Conservation (phyloP, 2,329 filamentous ascomycete species). For the Penicillium sumatraense region DNA sequence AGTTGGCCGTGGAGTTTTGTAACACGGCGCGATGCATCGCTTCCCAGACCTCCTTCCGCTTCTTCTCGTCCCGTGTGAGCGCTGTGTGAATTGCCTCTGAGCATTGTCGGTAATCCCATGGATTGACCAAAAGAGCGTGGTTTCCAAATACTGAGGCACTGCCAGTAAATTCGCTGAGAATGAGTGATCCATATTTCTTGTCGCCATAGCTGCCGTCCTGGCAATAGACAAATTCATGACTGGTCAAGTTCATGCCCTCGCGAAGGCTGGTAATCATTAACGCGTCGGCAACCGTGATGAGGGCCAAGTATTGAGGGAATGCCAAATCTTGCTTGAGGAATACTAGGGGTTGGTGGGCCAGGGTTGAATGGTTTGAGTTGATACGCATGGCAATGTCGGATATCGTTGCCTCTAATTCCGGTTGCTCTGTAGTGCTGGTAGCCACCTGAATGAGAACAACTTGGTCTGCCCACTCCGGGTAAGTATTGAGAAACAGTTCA, state of each 20-base stretch:
- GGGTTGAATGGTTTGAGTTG: conserved; percentile 86
- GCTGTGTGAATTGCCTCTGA: conserved; percentile 83
- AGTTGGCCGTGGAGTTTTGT: conserved; percentile 81
- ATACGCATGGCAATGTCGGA: conserved; percentile 94
- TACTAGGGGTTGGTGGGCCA: conserved; percentile 89
- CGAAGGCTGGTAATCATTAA: conserved; percentile 94
- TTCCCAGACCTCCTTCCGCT: conserved; percentile 76
- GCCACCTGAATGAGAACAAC: conserved; percentile 94
- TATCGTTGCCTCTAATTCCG: conserved; percentile 83
- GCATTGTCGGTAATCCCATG: conserved; percentile 91
- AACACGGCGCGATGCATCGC: conserved; percentile 74
- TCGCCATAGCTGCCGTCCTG: conserved; percentile 77
- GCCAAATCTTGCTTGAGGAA: conserved; percentile 95
- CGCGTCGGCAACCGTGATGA: conserved; percentile 86
- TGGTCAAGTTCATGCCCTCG: conserved; percentile 96
- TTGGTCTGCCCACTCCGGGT: conserved; percentile 84
- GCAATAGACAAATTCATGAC: conserved; percentile 90
- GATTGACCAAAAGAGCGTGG: conserved; percentile 84
- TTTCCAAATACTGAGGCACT: conserved; percentile 83
- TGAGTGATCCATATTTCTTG: conserved; percentile 85
- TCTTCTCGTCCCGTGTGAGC: conserved; percentile 75
- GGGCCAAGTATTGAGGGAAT: conserved; percentile 88
- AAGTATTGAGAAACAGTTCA: conserved; percentile 91
- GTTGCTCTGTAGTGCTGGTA: conserved; percentile 84
- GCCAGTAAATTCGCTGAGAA: conserved; percentile 93